Evolutionary conservation across 176 grass and related monocot species (phyloP).

Genomic region (Bromus sterilis): DNA sequence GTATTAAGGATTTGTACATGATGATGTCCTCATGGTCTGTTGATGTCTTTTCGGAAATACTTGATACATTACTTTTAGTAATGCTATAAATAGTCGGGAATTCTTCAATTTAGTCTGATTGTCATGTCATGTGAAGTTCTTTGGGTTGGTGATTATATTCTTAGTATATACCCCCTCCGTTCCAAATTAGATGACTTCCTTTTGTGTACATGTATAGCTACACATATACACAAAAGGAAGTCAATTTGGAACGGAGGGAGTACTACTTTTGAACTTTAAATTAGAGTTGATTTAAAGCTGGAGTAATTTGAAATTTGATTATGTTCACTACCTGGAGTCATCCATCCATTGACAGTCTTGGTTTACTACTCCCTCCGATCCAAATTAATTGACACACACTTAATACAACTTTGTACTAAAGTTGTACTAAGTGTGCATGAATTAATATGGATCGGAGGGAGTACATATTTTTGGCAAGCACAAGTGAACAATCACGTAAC

Average conservation of each 20-base stretch:
- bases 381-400: no score
- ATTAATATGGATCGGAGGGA: no score
- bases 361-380: no score
- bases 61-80: constrained; percentile 2
- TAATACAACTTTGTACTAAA: no score
- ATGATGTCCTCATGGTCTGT: not conserved
- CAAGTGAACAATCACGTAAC: not conserved
- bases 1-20: not conserved
- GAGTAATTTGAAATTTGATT: not conserved
- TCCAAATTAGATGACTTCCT: no score
- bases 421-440: no score
- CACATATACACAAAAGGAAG: no score
- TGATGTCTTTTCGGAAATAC: not conserved
- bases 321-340: constrained; percentile 5
- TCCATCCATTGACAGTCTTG: not conserved
- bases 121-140: not conserved
- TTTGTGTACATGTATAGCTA: no score
- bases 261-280: not conserved
- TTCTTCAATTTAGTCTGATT: not conserved
- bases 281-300: constrained; percentile 3
- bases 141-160: constrained; percentile 3
- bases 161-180: no score
- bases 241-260: no score
- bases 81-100: constrained; percentile 3
- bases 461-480: not conserved